Base-by-base conservation (phyloP, 495 filamentous ascomycete species). In the Penicillium soppii region DNA sequence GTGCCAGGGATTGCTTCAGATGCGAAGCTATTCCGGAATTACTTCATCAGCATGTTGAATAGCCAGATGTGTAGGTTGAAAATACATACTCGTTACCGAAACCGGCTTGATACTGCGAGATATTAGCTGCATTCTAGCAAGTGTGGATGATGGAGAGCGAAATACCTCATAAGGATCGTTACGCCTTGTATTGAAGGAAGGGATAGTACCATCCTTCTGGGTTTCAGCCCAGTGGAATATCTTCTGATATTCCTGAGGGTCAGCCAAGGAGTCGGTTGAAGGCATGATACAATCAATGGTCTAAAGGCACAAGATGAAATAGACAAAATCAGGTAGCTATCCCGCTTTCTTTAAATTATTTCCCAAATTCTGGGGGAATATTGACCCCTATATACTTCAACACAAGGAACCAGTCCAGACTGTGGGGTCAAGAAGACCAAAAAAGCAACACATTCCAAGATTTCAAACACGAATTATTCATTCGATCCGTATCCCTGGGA, bases 211-310 rank as follows among this genome's bases (percentile, higher is more conserved):
- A 62, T 79, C 67, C 61, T 80, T 74, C 46, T 82, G 78, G 2
- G 77, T 80, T 59, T 80, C 77, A 9, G 76, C 77, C 78, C 78
- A 80, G 58, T 81, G 77, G 70, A 82, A 80, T 44, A 82, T 78
- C 41, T 78, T 72, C 55, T 81, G 77, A 59, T 80, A 82, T 47
- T 80, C 77, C 54, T 63, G 55, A 43, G 65, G 68, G 45, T 70
- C 62, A 4, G 65, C 44, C 9, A 67, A 48, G 3, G 57, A 44
- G 30, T 48, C 52, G 47, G 58, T 61, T 5, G 66, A 65, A 51
- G 58, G 53, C 65, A 72, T 73, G 26, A 9, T 61, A 47, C 27
- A 43, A 12, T 7, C 15, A 33, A 20, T 50, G 19, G 38, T 17
- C 38, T 23, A 35, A 44, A 21, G 25, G 7, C 37, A 47, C 3